Percentiles rank a stretch among this genome's conserved stretches.
Evolutionary conservation across 139 green algal species (phyloP).

Genomic region (Nannochloris sp.): DNA sequence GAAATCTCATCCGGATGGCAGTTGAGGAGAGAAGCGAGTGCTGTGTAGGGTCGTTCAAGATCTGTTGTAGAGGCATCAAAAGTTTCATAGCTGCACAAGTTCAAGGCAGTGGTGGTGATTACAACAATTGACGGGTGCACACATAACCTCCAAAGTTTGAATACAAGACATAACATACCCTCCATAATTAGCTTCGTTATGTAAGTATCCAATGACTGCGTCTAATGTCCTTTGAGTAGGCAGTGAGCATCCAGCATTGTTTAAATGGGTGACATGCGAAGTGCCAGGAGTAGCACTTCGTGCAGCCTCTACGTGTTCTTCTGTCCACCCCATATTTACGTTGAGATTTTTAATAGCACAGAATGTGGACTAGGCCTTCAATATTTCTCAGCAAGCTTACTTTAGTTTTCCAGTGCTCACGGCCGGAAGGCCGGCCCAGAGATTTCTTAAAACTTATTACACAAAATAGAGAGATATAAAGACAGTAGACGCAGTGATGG

Average conservation of each 20-base stretch:
- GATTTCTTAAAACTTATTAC: too few relatives aligned
- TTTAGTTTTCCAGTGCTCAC: too few relatives aligned
- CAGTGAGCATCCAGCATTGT: conserved; percentile 35
- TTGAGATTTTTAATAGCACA: too few relatives aligned
- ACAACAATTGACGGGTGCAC: neutral
- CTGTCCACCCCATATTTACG: too few relatives aligned
- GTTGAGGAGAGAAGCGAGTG: conserved; percentile 45
- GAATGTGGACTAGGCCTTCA: too few relatives aligned
- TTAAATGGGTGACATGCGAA: conserved; percentile 26
- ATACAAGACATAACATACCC: conserved; percentile 21
- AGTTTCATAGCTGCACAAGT: conserved; percentile 43
- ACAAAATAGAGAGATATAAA: too few relatives aligned
- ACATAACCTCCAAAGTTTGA: too few relatives aligned
- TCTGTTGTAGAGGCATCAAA: neutral
- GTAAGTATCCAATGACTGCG: conserved; percentile 22
- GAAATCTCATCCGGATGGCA: conserved; percentile 46
- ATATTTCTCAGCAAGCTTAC: too few relatives aligned
- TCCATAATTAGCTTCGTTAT: conserved; percentile 25
- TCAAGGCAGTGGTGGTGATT: neutral
- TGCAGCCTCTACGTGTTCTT: too few relatives aligned
- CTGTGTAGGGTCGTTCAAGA: conserved; percentile 37
- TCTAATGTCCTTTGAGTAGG: conserved; percentile 21
- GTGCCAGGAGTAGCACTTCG: neutral
- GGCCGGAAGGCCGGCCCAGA: too few relatives aligned
- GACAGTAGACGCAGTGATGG: too few relatives aligned